Evolutionary conservation across 495 filamentous ascomycete species (phyloP).

Genomic region (Aspergillus asperescens): DNA sequence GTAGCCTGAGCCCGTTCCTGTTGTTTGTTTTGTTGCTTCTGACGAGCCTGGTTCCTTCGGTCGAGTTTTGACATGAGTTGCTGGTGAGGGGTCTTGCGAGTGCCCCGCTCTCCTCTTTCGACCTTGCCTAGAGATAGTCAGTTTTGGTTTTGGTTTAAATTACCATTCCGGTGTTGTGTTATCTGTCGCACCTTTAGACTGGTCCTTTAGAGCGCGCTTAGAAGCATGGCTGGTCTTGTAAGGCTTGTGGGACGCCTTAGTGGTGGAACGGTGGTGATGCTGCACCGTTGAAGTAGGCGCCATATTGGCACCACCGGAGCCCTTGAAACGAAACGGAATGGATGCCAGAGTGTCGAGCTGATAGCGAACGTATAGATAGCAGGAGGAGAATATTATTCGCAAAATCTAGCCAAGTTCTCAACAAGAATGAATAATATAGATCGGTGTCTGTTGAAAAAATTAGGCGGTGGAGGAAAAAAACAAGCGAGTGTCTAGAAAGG

Average conservation of each 20-base stretch:
- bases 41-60: constrained; percentile 86
- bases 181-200: constrained; percentile 62
- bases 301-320: constrained; percentile 57
- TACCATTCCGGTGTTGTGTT: background rate
- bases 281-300: constrained; percentile 53
- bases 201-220: constrained; percentile 76
- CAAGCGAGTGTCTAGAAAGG: constrained; percentile 15
- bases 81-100: constrained; percentile 85
- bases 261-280: constrained; percentile 88
- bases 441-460: constrained; percentile 17
- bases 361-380: background rate
- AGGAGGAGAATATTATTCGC: background rate
- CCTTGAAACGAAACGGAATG: constrained; percentile 85
- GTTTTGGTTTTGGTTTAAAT: too few species aligned
- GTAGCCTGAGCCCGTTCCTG: constrained; percentile 68
- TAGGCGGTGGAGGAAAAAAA: constrained; percentile 22
- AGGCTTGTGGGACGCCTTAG: constrained; percentile 75
- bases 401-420: background rate
- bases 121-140: constrained; percentile 51
- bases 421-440: constrained; percentile 9
- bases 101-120: constrained; percentile 51
- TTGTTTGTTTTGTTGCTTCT: constrained; percentile 74
- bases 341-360: constrained; percentile 42
- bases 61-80: constrained; percentile 96
- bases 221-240: constrained; percentile 90